Base-by-base conservation (phyloP, 2,329 filamentous ascomycete species). In the Cladosporium sp. region DNA sequence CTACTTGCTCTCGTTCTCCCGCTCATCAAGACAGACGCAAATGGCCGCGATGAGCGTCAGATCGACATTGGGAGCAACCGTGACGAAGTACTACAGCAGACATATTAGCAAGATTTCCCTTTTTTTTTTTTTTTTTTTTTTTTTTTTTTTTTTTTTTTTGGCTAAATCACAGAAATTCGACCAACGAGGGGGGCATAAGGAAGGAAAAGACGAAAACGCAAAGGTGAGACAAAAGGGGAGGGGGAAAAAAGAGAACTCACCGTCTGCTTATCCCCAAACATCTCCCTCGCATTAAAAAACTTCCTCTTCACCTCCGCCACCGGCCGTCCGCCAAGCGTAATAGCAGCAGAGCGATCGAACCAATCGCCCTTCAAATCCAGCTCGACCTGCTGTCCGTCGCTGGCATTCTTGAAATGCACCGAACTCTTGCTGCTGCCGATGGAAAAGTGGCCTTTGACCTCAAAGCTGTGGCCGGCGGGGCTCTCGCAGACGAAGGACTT, bases 11-110 rank as follows among this genome's bases (percentile, higher is more conserved):
- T 82, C 78, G 48, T 84, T 82, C 58, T 86, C 81, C 74, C 80
- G 81, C 77, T 89, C 85, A 62, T 89, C 87, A 59, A 89, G 73
- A 60, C 81, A 84, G 53, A 90, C 84, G 66, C 85, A 89, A 65
- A 89, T 74, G 10, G 86, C 87, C 0, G 78, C 83, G 62, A 89
- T 80, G 47, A 89, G 66, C 3, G 83, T 80, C 71, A 87, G 78
- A 65, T 90, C 87, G 6, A 88, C 82, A 15, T 82, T 82, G 0
- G 86, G 83, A 1, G 85, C 85, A 5, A 89, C 78, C 0, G 77
- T 78, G 4, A 90, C 77, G 1, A 77, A 80, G 62, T 90, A 90
- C 68, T 70, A 39, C 4, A 24, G 20, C 36, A 9, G 19, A 42
- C 2, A 25, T 7, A 49, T 61, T 42, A 65, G 60, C 48, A 28